Percentiles rank a stretch among this genome's conserved stretches.
Evolutionary conservation across 768 basidiomycete species (phyloP).

Genomic region (Podaxis sp.): DNA sequence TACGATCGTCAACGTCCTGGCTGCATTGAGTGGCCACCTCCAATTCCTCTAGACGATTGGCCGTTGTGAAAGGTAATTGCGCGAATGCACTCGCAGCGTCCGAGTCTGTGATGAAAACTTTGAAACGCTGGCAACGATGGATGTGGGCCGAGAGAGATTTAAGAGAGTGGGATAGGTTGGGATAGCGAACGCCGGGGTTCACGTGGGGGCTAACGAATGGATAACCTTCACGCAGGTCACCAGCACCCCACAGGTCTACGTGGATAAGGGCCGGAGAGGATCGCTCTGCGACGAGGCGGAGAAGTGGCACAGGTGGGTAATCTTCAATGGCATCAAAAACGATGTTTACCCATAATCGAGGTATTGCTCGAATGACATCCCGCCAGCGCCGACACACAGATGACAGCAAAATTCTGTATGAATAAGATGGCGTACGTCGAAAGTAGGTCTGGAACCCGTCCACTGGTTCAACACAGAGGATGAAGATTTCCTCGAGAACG

Average conservation of each 20-base stretch:
- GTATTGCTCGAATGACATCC: not conserved
- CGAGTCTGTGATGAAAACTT: not conserved
- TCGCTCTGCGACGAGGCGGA: not conserved
- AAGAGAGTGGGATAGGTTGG: not conserved
- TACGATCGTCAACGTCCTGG: not conserved
- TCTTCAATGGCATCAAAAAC: not conserved
- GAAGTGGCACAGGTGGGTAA: constrained; percentile 5
- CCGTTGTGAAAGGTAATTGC: not conserved
- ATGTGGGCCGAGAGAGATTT: not conserved
- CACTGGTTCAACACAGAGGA: not conserved
- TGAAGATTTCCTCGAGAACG: constrained; percentile 10
- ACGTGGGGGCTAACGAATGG: not conserved
- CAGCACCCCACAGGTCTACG: not conserved
- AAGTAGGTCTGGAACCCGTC: not conserved
- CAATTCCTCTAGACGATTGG: not conserved
- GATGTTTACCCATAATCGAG: constrained; percentile 4
- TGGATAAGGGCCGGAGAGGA: not conserved
- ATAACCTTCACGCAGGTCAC: not conserved
- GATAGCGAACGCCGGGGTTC: not conserved
- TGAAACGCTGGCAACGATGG: constrained; percentile 2
- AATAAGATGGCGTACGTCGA: constrained; percentile 1
- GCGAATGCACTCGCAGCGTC: not conserved
- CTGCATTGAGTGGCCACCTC: constrained; percentile 7
- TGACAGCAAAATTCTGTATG: constrained; percentile 1
- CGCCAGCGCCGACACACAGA: constrained; percentile 13